A percentile compares a stretch with the other conserved stretches of the same genome.
Evolutionary conservation across 345 rosid genomes (phyloP).

Genomic region (Carallia brachiata): DNA sequence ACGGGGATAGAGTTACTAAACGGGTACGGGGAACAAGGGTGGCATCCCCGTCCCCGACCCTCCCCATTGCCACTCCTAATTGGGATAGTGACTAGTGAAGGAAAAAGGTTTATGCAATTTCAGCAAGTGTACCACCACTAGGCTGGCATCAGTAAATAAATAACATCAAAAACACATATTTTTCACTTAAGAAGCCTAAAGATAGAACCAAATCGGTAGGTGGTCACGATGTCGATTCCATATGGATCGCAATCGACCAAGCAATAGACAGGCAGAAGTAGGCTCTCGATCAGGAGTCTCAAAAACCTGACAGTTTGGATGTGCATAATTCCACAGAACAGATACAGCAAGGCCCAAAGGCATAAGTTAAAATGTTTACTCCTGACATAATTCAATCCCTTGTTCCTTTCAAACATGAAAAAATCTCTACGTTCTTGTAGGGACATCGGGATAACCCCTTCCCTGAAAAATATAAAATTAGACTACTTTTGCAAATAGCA

Average conservation of each 20-base stretch:
- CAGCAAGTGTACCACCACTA: not conserved
- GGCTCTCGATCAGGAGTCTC: conserved; percentile 65
- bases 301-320: conserved; percentile 54
- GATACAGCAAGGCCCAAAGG: conserved; percentile 12
- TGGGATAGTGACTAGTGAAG: not conserved
- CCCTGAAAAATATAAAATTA: conserved; percentile 49
- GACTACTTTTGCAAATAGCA: not conserved
- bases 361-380: not conserved
- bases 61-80: not conserved
- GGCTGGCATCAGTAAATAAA: not conserved
- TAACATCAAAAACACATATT: not conserved
- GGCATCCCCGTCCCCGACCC: too few species aligned
- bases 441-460: conserved; percentile 90
- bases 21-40: too few species aligned
- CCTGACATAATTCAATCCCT: not conserved
- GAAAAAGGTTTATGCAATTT: not conserved
- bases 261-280: conserved; percentile 68
- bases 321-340: conserved; percentile 6
- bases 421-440: conserved; percentile 74
- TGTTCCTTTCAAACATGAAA: conserved; percentile 2
- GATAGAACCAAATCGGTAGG: conserved; percentile 94
- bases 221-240: conserved; percentile 84
- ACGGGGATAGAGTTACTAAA: too few species aligned
- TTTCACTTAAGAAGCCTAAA: conserved; percentile 39
- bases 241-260: conserved; percentile 97